Evolutionary conservation across 1,139 yeast species (phyloP).

Genomic region (Sugiyamaella xylanicola): DNA sequence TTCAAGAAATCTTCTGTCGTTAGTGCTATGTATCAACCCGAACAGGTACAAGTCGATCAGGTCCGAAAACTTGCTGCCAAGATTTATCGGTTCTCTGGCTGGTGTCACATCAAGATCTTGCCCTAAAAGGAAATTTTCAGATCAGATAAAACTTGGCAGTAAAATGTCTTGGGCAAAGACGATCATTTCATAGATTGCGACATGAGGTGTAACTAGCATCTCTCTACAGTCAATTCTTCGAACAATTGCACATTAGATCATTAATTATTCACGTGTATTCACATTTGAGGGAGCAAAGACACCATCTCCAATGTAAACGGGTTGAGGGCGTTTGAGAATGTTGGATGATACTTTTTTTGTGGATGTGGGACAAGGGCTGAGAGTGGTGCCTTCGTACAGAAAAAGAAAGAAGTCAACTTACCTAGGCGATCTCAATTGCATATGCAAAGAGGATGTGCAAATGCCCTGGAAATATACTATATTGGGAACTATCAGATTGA

Average conservation of each 20-base stretch:
- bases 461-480: background rate
- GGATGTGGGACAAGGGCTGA: background rate
- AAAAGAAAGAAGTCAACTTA: background rate
- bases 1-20: background rate
- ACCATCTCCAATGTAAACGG: too few species aligned
- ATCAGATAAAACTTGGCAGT: constrained; percentile 5
- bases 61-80: constrained; percentile 5
- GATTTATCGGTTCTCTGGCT: background rate
- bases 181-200: too few species aligned
- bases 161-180: too few species aligned
- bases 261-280: too few species aligned
- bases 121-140: constrained; percentile 9
- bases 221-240: too few species aligned
- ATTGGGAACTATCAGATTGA: constrained; percentile 10
- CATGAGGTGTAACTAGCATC: too few species aligned
- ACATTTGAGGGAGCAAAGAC: too few species aligned
- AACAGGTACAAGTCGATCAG: background rate
- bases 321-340: too few species aligned
- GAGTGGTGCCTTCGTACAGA: background rate
- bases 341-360: too few species aligned
- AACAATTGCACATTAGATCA: too few species aligned
- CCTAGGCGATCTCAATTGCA: background rate
- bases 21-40: background rate
- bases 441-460: background rate
- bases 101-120: background rate